Conservation (phyloP, 768 basidiomycete genomes). For the Amanita pseudoporphyria region DNA sequence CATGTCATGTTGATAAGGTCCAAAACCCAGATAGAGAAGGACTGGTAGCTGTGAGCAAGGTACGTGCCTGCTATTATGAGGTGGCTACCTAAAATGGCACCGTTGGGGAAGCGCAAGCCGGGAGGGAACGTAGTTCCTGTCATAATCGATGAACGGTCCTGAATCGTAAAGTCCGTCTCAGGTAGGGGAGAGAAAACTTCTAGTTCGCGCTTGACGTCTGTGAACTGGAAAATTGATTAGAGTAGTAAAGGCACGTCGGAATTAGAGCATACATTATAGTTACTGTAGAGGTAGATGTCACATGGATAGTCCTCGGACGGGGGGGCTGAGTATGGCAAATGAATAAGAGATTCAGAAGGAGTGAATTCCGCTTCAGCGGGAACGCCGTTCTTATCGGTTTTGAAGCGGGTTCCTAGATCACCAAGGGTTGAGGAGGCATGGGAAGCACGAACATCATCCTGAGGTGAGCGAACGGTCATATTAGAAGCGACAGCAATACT, state of each 20-base stretch:
- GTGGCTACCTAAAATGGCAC: conserved; percentile 82
- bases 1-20: conserved; percentile 77
- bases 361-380: conserved; percentile 39
- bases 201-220: conserved; percentile 91
- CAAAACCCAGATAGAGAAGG: conserved; percentile 94
- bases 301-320: conserved; percentile 70
- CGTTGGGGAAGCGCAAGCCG: conserved; percentile 92
- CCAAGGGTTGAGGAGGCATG: conserved; percentile 36
- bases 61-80: conserved; percentile 95
- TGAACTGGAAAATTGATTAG: conserved; percentile 46
- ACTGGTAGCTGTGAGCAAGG: conserved; percentile 88
- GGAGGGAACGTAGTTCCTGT: conserved; percentile 78
- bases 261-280: conserved; percentile 70
- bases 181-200: conserved; percentile 83
- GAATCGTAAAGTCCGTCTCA: conserved; percentile 64
- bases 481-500: conserved; percentile 79
- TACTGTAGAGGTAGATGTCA: conserved; percentile 89
- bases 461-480: conserved; percentile 57
- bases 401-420: conserved; percentile 51
- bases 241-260: conserved; percentile 2
- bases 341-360: conserved; percentile 47
- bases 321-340: conserved; percentile 68
- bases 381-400: conserved; percentile 28
- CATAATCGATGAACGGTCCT: conserved; percentile 78
- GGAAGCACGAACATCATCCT: conserved; percentile 42